Evolutionary conservation across 345 rosid genomes (phyloP).

Genomic region (Euphorbia lathyris): DNA sequence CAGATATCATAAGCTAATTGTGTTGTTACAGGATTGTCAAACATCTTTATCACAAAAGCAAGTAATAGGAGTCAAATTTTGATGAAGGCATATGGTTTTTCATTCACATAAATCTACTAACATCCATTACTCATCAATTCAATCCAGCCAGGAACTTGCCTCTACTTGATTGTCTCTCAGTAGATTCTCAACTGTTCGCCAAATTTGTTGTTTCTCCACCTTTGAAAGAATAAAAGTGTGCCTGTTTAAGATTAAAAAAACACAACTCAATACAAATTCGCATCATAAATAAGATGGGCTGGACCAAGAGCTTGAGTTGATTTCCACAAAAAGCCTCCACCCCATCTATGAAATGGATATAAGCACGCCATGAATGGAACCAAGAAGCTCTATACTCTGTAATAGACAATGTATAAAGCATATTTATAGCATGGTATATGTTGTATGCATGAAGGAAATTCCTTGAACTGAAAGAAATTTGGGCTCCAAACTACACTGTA

Average conservation of each 20-base stretch:
- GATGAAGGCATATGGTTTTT: not conserved
- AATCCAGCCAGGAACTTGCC: constrained; percentile 47
- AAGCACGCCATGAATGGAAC: not conserved
- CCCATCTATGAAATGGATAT: not conserved
- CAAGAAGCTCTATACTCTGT: not conserved
- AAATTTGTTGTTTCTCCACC: constrained; percentile 66
- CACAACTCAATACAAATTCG: constrained; percentile 17
- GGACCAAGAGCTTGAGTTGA: constrained; percentile 3
- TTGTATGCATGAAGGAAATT: not conserved
- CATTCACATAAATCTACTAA: constrained; percentile 2
- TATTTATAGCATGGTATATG: not conserved
- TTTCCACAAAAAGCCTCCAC: constrained; percentile 2
- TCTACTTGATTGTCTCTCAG: constrained; percentile 95
- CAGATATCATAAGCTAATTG: not conserved
- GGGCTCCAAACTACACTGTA: not conserved
- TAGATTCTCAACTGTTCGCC: constrained; percentile 77
- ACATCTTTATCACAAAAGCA: not conserved
- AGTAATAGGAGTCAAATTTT: not conserved
- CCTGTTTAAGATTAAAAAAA: constrained; percentile 42
- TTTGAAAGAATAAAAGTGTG: constrained; percentile 80
- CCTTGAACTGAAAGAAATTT: not conserved
- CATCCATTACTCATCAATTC: constrained; percentile 3
- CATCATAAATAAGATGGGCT: constrained; percentile 7
- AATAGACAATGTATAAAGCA: not conserved
- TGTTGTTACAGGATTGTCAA: not conserved